Evolutionary conservation across 2,329 filamentous ascomycete species (phyloP).

Genomic region (Elsinoe perseae): DNA sequence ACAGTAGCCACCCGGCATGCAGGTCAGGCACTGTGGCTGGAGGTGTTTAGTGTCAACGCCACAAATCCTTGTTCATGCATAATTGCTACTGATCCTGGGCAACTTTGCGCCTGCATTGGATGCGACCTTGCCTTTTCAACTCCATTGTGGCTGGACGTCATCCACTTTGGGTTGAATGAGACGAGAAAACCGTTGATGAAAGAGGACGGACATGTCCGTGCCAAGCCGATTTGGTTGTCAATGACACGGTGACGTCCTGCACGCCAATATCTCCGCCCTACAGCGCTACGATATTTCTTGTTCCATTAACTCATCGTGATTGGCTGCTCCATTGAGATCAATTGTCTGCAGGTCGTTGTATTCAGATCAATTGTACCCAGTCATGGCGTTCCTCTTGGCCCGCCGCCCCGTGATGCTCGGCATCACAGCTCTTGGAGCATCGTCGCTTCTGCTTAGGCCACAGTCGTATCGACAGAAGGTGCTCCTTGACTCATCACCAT

Average conservation of each 20-base stretch:
- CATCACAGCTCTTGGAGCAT: conserved; percentile 18
- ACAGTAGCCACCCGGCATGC: not conserved
- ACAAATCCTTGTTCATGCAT: not conserved
- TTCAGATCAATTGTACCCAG: not conserved
- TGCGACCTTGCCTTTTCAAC: not conserved
- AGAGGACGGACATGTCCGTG: not conserved
- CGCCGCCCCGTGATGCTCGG: conserved; percentile 16
- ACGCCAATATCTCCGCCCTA: not conserved
- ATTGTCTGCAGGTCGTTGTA: not conserved
- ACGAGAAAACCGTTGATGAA: not conserved
- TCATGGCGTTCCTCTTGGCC: conserved; percentile 11
- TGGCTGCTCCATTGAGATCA: not conserved
- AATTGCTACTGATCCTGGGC: not conserved
- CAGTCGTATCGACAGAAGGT: conserved; percentile 27
- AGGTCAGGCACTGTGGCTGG: not conserved
- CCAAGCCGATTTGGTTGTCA: not conserved
- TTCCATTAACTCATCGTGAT: not conserved
- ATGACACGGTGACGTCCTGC: not conserved
- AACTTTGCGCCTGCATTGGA: not conserved
- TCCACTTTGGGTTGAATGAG: not conserved
- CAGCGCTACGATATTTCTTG: not conserved
- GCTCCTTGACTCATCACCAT: conserved; percentile 31
- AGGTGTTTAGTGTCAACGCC: not conserved
- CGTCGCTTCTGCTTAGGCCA: conserved; percentile 26
- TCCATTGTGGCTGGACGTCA: not conserved